A percentile compares a stretch with the other conserved stretches of the same genome.
Conservation (phyloP, 1,284 basidiomycete genomes). For the Stereum hirsutum region DNA sequence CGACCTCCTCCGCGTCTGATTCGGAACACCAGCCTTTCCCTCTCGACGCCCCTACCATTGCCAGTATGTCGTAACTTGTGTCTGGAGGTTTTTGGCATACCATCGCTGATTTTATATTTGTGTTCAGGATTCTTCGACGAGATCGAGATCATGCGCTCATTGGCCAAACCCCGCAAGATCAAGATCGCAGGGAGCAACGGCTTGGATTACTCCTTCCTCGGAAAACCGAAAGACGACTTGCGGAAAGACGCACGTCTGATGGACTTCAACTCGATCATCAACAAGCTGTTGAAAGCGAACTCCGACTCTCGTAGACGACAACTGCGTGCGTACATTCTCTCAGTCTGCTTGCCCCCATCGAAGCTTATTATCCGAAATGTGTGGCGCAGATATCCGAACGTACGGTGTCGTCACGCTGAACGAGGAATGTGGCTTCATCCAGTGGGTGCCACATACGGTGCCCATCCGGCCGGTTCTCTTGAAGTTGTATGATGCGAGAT, state of each 20-base stretch:
- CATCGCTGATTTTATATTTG: not conserved
- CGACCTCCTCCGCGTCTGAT: slow-evolving; percentile 48
- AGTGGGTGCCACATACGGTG: slow-evolving; percentile 96
- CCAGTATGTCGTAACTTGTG: slow-evolving; percentile 35
- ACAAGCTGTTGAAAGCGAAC: slow-evolving; percentile 91
- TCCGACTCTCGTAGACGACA: slow-evolving; percentile 88
- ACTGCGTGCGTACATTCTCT: slow-evolving; percentile 57
- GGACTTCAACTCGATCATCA: slow-evolving; percentile 99
- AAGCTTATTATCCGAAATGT: not conserved
- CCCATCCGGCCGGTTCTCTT: slow-evolving; percentile 77
- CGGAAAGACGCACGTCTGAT: slow-evolving; percentile 96
- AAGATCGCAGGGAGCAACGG: slow-evolving; percentile 82
- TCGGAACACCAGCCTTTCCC: slow-evolving; percentile 82
- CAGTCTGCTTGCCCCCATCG: not conserved
- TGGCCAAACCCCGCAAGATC: slow-evolving; percentile 91
- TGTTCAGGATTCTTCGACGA: slow-evolving; percentile 67
- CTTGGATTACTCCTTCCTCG: slow-evolving; percentile 84
- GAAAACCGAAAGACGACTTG: slow-evolving; percentile 97
- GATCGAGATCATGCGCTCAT: slow-evolving; percentile 88
- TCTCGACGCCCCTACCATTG: slow-evolving; percentile 66
- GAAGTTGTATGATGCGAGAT: slow-evolving; percentile 62
- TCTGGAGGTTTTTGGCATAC: not conserved
- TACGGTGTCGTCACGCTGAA: slow-evolving; percentile 96
- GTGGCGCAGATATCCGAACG: slow-evolving; percentile 77
- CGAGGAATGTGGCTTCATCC: slow-evolving; percentile 95